These are phyloP conservation scores for Trichoderma brevicompactum DNA, from an alignment of 2,329 filamentous ascomycete genomes.

Conservation along the genomic window DNA sequence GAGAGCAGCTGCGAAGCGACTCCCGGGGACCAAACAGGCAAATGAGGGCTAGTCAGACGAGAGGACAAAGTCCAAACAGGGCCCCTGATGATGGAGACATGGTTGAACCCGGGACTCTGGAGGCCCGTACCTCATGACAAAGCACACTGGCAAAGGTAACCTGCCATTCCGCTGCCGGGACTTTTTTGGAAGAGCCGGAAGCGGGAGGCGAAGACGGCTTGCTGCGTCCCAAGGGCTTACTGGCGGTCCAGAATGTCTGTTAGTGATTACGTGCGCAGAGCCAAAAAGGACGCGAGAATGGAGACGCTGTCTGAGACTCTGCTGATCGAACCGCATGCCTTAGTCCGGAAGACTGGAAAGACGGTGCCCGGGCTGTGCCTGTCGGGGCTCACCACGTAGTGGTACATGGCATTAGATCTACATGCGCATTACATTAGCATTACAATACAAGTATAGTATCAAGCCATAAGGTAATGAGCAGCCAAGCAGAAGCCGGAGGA, in stretches of 20 bases:
- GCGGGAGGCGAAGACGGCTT: neutral
- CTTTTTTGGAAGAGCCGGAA: no score
- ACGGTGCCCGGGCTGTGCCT: slow-evolving; percentile 7
- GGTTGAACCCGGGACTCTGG: no score
- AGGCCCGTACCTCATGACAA: no score
- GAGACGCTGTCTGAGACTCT: neutral
- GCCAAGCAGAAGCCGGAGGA: neutral
- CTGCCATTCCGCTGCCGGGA: no score
- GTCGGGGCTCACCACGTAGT: slow-evolving; percentile 23
- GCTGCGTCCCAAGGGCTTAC: slow-evolving; percentile 21
- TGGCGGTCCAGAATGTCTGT: neutral
- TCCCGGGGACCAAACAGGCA: neutral
- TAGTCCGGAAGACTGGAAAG: neutral
- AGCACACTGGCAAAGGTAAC: no score
- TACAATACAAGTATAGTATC: no score
- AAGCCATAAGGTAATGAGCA: no score
- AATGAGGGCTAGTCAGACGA: no score
- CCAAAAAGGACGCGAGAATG: neutral
- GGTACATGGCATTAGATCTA: slow-evolving; percentile 3
- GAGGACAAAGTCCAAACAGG: no score
- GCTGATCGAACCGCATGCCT: no score
- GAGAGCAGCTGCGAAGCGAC: neutral
- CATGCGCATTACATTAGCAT: neutral
- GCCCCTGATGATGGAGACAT: no score
- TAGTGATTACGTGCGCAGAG: slow-evolving; percentile 27